Base-by-base conservation (phyloP, 2,329 filamentous ascomycete species). In the Calonectria naviculata region DNA sequence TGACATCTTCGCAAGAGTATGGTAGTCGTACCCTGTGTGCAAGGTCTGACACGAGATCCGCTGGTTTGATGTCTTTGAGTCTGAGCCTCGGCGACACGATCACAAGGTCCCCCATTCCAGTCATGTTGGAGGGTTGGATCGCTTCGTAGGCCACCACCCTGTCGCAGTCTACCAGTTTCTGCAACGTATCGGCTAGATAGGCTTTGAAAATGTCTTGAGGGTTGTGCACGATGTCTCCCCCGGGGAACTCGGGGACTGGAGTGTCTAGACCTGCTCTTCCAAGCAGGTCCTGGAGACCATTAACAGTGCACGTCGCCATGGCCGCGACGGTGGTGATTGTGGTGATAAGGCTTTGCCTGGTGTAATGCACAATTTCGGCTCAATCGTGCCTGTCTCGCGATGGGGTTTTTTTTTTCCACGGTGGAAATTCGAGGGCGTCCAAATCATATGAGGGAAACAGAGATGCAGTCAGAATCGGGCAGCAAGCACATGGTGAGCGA, bases 121-220 rank as follows among this genome's bases (percentile, higher is more conserved):
- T 79, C 1, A 75, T 61, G 21, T 79, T 79, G 2, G 78, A 76
- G 0, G 73, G 73, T 34, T 79, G 78, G 4, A 79, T 78, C 0
- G 78, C 78, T 68, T 78, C 78, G 6, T 79, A 79, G 17, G 78
- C 78, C 4, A 77, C 42, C 36, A 61, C 5, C 15, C 63, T 62
- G 28, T 79, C 77, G 29, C 77, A 79, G 0, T 71, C 4, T 0
- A 77, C 42, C n/a, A 79, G 68, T 10, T 70, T 77, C 47, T 78
- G 71, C 0, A 79, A 2, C 0, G 13, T 75, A 1, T 79, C 78
- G 62, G 78, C 78, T 0, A 79, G 73, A 17, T 79, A 79, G 0
- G 69, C 76, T 1, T 76, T 73, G 7, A 79, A 79, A 42, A 79
- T 76, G 42, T 79, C 77, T 38, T 79, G 78, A 0, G 76, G 77